Conservation (phyloP, 2,329 filamentous ascomycete genomes). For the Colletotrichum acutatum region DNA sequence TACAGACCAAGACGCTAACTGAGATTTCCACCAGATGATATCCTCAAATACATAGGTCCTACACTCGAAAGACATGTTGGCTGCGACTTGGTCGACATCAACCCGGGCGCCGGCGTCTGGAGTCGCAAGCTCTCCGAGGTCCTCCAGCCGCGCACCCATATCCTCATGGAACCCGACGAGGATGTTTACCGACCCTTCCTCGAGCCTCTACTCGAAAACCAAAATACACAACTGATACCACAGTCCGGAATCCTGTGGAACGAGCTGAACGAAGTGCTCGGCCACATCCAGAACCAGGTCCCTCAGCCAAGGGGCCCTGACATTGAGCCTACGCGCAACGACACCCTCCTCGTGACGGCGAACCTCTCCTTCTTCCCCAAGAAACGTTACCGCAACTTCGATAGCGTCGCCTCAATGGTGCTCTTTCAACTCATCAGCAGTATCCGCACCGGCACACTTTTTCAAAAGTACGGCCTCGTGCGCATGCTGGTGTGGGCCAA, state of each 20-base stretch:
- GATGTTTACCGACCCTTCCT: conserved; percentile 71
- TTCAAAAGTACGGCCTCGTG: conserved; percentile 82
- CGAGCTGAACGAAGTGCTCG: conserved; percentile 66
- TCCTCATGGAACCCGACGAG: conserved; percentile 81
- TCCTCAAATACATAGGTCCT: conserved; percentile 75
- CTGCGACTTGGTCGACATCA: conserved; percentile 88
- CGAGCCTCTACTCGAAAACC: conserved; percentile 66
- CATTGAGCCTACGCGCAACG: conserved; percentile 67
- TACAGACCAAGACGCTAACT: background rate
- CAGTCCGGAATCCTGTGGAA: conserved; percentile 70
- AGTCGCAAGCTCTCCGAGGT: conserved; percentile 80
- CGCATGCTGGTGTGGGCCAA: conserved; percentile 81
- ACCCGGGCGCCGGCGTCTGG: conserved; percentile 83
- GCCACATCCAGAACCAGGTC: conserved; percentile 66
- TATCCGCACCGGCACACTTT: conserved; percentile 67
- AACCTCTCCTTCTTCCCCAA: conserved; percentile 70
- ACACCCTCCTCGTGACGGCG: conserved; percentile 77
- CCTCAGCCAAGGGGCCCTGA: conserved; percentile 48
- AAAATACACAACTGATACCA: conserved; percentile 61
- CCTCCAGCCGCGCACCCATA: conserved; percentile 82
- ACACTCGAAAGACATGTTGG: conserved; percentile 77
- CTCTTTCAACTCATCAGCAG: conserved; percentile 70
- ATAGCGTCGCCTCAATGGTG: conserved; percentile 67
- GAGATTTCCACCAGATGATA: conserved; percentile 64
- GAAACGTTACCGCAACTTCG: conserved; percentile 60